Evolutionary conservation across 1,284 basidiomycete species (phyloP), one percentile per base, ranked within the genome.

Genomic region (Moesziomyces parantarcticus): DNA sequence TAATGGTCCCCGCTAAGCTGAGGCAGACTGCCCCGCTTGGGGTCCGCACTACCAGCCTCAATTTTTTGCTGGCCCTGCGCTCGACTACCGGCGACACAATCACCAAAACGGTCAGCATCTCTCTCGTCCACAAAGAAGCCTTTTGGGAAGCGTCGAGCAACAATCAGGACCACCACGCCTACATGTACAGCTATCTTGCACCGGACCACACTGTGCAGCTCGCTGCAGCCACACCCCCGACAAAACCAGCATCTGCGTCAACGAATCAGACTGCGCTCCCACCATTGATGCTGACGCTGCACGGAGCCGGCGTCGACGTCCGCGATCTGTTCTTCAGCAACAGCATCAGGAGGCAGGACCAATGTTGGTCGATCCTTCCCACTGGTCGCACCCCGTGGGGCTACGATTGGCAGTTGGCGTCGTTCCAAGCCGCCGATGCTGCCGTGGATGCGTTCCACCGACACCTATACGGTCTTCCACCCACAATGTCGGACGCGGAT

Each of bases 401-500:
- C 7, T 86, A 92, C 51, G 92, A 93, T 80, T 93, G 92, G 92
- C 92, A 92, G 76, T 91, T 92, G 0, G 88, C 89, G 1, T 91
- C 90, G 60, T 84, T 89, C 1, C 79, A 84, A 20, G 90, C 92
- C 73, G 89, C 88, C 88, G 87, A 81, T 74, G 83, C 91, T 1
- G 86, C 87, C 45, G 88, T 91, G 2, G 81, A 92, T 25, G 82
- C 84, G 13, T 56, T 57, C 3, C 83, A 90, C 41, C 52, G 75
- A 2, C 29, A 69, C 13, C 51, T 63, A 4, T 69, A 63, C 14
- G 66, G 66, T 0, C 60, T 69, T 10, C 60, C 66, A 13, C 8
- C 55, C 1, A 53, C 58, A 6, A 48, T 55, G 66, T 41, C 59
- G 2, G 32, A 50, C 3, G 43, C 45, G 1, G 66, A 69, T 32